Conservation (phyloP, 2,329 filamentous ascomycete species). For the Colletotrichum somersetense region DNA sequence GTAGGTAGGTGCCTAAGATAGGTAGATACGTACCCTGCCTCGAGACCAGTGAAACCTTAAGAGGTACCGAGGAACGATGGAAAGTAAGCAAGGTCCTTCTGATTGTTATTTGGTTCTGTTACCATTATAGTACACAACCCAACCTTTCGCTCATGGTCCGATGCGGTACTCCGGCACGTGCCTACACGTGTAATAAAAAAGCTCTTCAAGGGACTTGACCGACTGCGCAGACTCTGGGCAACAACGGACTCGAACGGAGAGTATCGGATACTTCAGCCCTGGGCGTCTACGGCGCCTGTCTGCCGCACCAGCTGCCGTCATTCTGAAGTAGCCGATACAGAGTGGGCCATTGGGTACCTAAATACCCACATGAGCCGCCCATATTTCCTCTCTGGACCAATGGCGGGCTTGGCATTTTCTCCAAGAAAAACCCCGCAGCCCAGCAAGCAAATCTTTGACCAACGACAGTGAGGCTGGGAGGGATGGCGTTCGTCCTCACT, state of each 20-base stretch:
- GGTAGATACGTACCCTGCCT: neutral
- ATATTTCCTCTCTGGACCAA: slow-evolving; percentile 24
- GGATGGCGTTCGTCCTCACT: slow-evolving; percentile 17
- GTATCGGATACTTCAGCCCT: slow-evolving; percentile 8
- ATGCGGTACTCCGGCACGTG: no score
- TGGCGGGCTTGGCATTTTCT: slow-evolving; percentile 34
- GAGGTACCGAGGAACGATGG: slow-evolving; percentile 7
- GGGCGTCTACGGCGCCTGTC: neutral
- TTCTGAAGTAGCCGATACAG: slow-evolving; percentile 23
- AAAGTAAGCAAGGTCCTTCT: neutral
- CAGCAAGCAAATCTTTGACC: slow-evolving; percentile 41
- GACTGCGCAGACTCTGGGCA: slow-evolving; percentile 8
- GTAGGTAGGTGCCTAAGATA: no score
- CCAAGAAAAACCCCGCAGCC: slow-evolving; percentile 41
- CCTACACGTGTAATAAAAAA: neutral
- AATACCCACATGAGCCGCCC: slow-evolving; percentile 14
- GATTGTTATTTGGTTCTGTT: neutral
- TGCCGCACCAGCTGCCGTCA: neutral
- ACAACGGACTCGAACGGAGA: neutral
- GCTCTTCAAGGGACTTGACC: slow-evolving; percentile 21
- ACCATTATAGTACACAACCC: neutral
- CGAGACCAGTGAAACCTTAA: neutral
- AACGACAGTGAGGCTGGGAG: slow-evolving; percentile 38
- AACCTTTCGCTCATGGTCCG: neutral
- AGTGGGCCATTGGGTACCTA: neutral